phyloP scores from a whole-genome alignment of 768 basidiomycete species.

The Fibroporia radiculosa region DNA sequence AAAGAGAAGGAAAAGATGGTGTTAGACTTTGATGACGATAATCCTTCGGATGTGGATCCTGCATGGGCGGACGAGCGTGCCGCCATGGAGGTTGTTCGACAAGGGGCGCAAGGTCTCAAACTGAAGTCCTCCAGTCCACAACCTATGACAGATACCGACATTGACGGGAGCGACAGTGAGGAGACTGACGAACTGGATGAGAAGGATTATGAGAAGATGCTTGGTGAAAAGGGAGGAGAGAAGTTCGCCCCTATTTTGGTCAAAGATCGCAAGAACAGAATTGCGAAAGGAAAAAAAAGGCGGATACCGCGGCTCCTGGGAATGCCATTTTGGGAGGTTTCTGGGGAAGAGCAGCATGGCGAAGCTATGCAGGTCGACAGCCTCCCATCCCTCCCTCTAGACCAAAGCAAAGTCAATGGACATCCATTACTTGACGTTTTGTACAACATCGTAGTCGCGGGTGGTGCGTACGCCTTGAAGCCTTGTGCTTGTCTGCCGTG shows the following conservation, averaged over 20 bases:
- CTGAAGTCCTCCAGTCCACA: constrained; percentile 2
- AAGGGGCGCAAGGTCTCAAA: not conserved
- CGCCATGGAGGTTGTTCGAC: not conserved
- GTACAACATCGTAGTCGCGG: constrained; percentile 21
- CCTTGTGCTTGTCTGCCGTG: too few relatives aligned
- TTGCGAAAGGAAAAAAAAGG: constrained; percentile 9
- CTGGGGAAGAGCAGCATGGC: constrained; percentile 8
- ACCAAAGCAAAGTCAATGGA: constrained; percentile 3
- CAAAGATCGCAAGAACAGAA: constrained; percentile 13
- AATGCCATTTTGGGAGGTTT: constrained; percentile 26
- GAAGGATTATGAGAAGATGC: constrained; percentile 19
- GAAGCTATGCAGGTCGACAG: constrained; percentile 13
- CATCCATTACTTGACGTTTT: constrained; percentile 25
- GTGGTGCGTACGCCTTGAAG: constrained; percentile 33
- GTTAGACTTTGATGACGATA: constrained; percentile 19
- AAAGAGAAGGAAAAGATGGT: constrained; percentile 12
- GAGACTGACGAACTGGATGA: constrained; percentile 14
- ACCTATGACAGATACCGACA: not conserved
- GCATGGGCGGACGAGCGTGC: constrained; percentile 9
- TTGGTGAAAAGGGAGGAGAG: constrained; percentile 22
- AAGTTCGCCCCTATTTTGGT: constrained; percentile 24
- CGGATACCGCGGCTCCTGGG: constrained; percentile 13
- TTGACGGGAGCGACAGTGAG: constrained; percentile 3
- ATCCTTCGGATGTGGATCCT: constrained; percentile 15
- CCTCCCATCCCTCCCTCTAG: constrained; percentile 7